Evolutionary conservation across 768 basidiomycete species (phyloP).

Genomic region (Phanerochaete carnosa): DNA sequence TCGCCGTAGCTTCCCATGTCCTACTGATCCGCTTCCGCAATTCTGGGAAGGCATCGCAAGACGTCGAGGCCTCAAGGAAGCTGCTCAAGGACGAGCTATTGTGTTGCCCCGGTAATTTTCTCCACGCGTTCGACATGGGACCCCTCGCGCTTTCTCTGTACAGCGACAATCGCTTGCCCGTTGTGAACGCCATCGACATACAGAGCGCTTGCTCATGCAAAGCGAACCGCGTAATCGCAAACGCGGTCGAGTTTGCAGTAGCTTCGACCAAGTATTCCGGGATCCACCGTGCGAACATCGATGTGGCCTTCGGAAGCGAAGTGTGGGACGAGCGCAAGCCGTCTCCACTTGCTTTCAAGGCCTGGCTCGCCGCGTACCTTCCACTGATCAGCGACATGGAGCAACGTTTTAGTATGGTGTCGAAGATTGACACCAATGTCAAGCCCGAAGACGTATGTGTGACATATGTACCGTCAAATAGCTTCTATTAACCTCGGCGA

Average conservation of each 20-base stretch:
- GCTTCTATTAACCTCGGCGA: not conserved
- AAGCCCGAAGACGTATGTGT: conserved; percentile 33
- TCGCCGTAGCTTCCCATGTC: conserved; percentile 33
- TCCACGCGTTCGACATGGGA: conserved; percentile 55
- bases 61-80: conserved; percentile 19
- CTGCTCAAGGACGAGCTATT: conserved; percentile 41
- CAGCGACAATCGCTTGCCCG: conserved; percentile 36
- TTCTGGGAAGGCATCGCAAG: conserved; percentile 14
- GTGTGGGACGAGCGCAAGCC: conserved; percentile 13
- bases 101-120: conserved; percentile 38
- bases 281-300: conserved; percentile 21
- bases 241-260: conserved; percentile 34
- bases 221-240: conserved; percentile 34
- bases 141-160: conserved; percentile 48
- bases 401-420: conserved; percentile 39
- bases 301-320: conserved; percentile 15
- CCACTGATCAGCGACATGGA: conserved; percentile 38
- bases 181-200: conserved; percentile 54
- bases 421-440: conserved; percentile 42
- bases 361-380: conserved; percentile 35
- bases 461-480: too few relatives aligned
- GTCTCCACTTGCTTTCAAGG: conserved; percentile 19
- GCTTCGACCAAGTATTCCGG: conserved; percentile 10
- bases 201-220: conserved; percentile 45
- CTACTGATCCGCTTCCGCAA: conserved; percentile 20